A percentile compares a stretch with the other conserved stretches of the same genome.
These are phyloP conservation scores for Phyllosticta citribraziliensis DNA, from an alignment of 2,329 filamentous ascomycete genomes.

Conservation along the genomic window DNA sequence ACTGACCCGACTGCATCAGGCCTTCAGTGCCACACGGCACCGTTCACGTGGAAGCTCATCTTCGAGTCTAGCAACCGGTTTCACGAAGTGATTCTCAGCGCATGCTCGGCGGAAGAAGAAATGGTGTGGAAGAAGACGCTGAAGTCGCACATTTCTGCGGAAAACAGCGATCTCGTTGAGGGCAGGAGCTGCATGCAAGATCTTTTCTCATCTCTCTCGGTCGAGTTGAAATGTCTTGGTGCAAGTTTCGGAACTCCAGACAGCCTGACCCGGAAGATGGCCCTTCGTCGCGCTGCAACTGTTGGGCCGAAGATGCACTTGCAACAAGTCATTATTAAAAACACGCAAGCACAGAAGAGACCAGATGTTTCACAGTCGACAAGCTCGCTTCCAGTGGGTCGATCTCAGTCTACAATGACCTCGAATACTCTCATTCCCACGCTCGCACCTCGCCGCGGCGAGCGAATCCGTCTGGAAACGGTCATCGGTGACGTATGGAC, in stretches of 20 bases:
- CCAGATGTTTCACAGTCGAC: slow-evolving; percentile 35
- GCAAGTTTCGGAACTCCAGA: slow-evolving; percentile 65
- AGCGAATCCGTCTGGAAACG: slow-evolving; percentile 67
- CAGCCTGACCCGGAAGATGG: slow-evolving; percentile 55
- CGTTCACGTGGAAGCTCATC: slow-evolving; percentile 83
- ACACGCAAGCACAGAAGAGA: slow-evolving; percentile 62
- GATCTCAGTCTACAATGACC: slow-evolving; percentile 72
- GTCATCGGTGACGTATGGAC: slow-evolving; percentile 75
- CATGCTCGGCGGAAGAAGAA: slow-evolving; percentile 73
- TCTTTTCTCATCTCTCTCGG: slow-evolving; percentile 53
- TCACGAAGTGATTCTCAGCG: slow-evolving; percentile 79
- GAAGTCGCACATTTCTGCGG: slow-evolving; percentile 39
- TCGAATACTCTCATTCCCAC: slow-evolving; percentile 54
- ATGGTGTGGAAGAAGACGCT: slow-evolving; percentile 68
- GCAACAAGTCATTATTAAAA: slow-evolving; percentile 76
- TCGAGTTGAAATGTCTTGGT: slow-evolving; percentile 66
- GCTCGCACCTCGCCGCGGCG: slow-evolving; percentile 62
- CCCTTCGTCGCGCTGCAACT: slow-evolving; percentile 69
- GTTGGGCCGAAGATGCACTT: slow-evolving; percentile 57
- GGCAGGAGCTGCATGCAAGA: slow-evolving; percentile 37
- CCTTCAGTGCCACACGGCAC: slow-evolving; percentile 75
- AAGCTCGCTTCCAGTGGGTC: slow-evolving; percentile 50
- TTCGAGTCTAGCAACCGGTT: slow-evolving; percentile 70
- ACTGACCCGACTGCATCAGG: slow-evolving; percentile 34
- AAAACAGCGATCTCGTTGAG: slow-evolving; percentile 42